Evolutionary conservation across 2,329 filamentous ascomycete genomes (phyloP).

Genomic region (Colletotrichum sublineola): DNA sequence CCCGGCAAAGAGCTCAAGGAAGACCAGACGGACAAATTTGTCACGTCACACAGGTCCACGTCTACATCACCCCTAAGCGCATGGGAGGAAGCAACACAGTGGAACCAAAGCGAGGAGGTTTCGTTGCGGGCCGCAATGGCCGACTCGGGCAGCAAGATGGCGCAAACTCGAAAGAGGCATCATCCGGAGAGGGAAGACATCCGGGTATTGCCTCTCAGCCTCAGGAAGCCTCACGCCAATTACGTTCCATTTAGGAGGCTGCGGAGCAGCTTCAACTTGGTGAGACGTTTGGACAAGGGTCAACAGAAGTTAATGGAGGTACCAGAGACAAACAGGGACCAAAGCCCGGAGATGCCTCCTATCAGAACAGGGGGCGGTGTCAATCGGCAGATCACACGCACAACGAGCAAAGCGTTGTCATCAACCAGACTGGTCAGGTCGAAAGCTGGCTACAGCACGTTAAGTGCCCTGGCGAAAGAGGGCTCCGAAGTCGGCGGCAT

Average conservation of each 20-base stretch:
- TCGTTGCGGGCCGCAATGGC: background rate
- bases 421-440: conserved; percentile 5
- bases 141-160: conserved; percentile 33
- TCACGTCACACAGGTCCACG: conserved; percentile 38
- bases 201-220: background rate
- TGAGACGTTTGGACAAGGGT: conserved; percentile 1
- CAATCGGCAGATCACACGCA: background rate
- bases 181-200: background rate
- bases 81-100: background rate
- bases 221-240: conserved; percentile 16
- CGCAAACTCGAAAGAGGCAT: conserved; percentile 25
- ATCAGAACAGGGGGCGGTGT: background rate
- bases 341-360: background rate
- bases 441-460: conserved; percentile 25
- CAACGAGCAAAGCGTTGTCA: background rate
- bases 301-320: conserved; percentile 1
- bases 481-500: conserved; percentile 40
- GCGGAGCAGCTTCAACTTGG: conserved; percentile 6
- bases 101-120: background rate
- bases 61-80: conserved; percentile 33
- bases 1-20: background rate
- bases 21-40: background rate
- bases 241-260: conserved; percentile 21
- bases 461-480: conserved; percentile 1
- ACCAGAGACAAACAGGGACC: background rate